A percentile compares a stretch with the other conserved stretches of the same genome.
Conservation (phyloP, 257 asterid species). For the Salvia miltiorrhiza region DNA sequence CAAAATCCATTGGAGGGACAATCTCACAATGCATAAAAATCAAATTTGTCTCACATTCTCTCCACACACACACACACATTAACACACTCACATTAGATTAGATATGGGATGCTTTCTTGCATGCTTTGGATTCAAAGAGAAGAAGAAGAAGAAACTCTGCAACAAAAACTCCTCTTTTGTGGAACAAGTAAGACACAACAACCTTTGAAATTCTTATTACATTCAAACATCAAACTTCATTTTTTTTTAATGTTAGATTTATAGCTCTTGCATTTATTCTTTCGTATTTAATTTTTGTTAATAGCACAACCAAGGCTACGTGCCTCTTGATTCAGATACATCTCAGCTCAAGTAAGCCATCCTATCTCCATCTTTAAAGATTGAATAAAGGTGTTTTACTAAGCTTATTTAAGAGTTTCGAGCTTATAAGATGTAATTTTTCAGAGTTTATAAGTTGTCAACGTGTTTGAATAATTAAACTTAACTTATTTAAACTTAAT, state of each 20-base stretch:
- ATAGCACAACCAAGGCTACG: conserved; percentile 57
- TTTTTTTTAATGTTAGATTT: neutral
- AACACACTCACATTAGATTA: neutral
- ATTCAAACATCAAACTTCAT: no score
- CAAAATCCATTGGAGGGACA: conserved; percentile 42
- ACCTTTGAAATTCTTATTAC: neutral
- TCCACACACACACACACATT: neutral
- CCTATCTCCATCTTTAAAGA: no score
- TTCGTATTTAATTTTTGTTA: neutral
- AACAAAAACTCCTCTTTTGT: conserved; percentile 20
- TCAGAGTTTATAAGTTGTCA: no score
- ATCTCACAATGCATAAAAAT: conserved; percentile 28
- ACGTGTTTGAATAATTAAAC: no score
- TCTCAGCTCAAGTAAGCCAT: conserved; percentile 33
- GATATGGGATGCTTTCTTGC: conserved; percentile 73
- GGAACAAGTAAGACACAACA: no score
- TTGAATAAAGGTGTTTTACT: no score
- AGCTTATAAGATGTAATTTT: no score
- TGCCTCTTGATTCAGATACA: conserved; percentile 54
- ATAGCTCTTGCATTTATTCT: neutral
- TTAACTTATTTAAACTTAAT: no score
- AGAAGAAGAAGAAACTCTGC: conserved; percentile 36
- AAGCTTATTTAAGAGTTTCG: no score
- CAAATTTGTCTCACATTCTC: neutral
- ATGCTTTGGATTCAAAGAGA: conserved; percentile 52